Percentiles rank a stretch among this genome's conserved stretches.
Conservation (phyloP, 352 stramenopile genomes). For the Globisporangium radiosum region DNA sequence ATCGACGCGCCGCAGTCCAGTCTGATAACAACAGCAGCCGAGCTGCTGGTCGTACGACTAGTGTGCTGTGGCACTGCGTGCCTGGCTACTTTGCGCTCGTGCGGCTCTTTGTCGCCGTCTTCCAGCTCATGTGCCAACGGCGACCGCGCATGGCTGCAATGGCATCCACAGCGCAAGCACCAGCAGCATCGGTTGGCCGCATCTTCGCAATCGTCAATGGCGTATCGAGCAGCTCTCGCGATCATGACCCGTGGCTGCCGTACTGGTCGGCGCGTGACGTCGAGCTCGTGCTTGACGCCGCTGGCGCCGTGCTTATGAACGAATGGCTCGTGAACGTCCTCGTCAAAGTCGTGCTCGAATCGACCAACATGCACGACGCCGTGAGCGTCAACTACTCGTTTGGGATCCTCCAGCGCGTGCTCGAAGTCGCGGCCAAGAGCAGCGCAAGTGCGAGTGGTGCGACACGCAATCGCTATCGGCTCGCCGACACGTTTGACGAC, state of each 20-base stretch:
- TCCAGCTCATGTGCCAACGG: slow-evolving; percentile 74
- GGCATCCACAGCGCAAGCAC: slow-evolving; percentile 9
- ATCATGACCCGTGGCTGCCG: slow-evolving; percentile 53
- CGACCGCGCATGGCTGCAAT: slow-evolving; percentile 34
- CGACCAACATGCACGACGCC: slow-evolving; percentile 79
- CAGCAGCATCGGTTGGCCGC: slow-evolving; percentile 26
- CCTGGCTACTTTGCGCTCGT: slow-evolving; percentile 72
- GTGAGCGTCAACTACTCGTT: slow-evolving; percentile 82
- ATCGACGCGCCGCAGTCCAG: slow-evolving; percentile 8
- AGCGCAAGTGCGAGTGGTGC: slow-evolving; percentile 5
- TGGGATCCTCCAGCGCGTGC: slow-evolving; percentile 65
- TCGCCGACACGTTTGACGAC: slow-evolving; percentile 53
- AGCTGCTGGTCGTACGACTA: neutral
- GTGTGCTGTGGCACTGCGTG: slow-evolving; percentile 70
- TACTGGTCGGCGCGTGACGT: slow-evolving; percentile 71
- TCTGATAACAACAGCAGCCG: neutral
- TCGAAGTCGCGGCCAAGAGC: slow-evolving; percentile 45
- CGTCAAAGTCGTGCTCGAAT: slow-evolving; percentile 73
- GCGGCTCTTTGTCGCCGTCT: slow-evolving; percentile 58
- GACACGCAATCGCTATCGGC: slow-evolving; percentile 16
- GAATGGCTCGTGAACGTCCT: slow-evolving; percentile 62
- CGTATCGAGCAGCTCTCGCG: slow-evolving; percentile 5
- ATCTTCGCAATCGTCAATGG: slow-evolving; percentile 58
- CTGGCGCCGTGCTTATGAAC: slow-evolving; percentile 64
- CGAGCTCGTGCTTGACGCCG: slow-evolving; percentile 44